Evolutionary conservation across 2,329 filamentous ascomycete genomes (phyloP), one percentile per base, ranked within the genome.

Genomic region (Clonostachys rhizophaga): DNA sequence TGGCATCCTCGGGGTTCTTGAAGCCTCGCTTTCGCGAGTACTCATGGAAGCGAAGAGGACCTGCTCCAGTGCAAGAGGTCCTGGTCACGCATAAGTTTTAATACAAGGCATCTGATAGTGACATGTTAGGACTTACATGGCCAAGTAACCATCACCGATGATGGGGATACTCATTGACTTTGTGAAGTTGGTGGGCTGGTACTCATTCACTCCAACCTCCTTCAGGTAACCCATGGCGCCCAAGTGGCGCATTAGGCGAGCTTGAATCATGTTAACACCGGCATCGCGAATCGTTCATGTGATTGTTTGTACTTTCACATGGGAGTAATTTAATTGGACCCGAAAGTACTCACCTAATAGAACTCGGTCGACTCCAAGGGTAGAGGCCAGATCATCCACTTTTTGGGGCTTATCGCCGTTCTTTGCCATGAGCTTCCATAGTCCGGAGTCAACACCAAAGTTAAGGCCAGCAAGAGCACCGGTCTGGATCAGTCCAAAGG

Each of bases 221-320:
- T 55, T 52, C 42, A 72, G 52, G 47, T 70, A 67, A 1, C 68
- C 67, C 62, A 70, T 68, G 0, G 67, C 61, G 1, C 55, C 58
- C 1, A 70, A 49, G 45, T 71, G 68, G 45, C 63, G 61, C 34
- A 45, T 11, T 10, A 45, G 11, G 8, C 44, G 44, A 10, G 16
- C 44, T 45, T 18, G n/a, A 12, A 10, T 30, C 9, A 30, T 30
- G 24, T 30, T 10, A 30, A 30, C 7, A 13, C n/a, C 7, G 17
- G n/a, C 37, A 40, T n/a, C 2, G 6, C 4, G 24, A 10, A 30
- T 30, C 24, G 24, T 10, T 30, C 24, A 30, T 30, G 24, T 30
- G 24, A 30, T 30, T 30, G 24, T 30, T 3, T 30, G 9, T 10
- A 30, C 24, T 30, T 10, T 30, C 24, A 30, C 24, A 30, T 30